A percentile compares a stretch with the other conserved stretches of the same genome.
Conservation (phyloP, 257 asterid species). For the Misopates orontium region DNA sequence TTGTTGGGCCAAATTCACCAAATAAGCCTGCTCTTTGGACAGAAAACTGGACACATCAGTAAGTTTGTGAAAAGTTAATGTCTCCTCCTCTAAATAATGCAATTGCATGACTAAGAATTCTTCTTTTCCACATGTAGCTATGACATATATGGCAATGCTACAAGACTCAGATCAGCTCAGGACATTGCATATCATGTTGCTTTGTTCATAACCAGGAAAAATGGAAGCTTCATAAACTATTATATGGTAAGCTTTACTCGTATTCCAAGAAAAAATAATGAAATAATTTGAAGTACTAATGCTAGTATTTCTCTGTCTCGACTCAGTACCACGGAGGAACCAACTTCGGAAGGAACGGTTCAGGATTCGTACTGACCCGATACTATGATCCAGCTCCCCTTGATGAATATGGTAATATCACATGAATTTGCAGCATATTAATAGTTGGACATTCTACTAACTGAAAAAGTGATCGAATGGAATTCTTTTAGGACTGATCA, state of each 20-base stretch:
- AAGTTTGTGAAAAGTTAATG: slow-evolving; percentile 29
- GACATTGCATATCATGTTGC: slow-evolving; percentile 76
- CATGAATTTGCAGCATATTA: neutral
- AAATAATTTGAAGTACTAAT: too few species aligned
- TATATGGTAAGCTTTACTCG: slow-evolving; percentile 65
- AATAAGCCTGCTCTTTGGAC: slow-evolving; percentile 93
- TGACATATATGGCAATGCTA: slow-evolving; percentile 60
- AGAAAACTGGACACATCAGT: slow-evolving; percentile 95
- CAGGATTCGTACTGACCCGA: slow-evolving; percentile 52
- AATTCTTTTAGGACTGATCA: slow-evolving; percentile 56
- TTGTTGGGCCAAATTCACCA: slow-evolving; percentile 87
- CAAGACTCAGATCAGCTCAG: slow-evolving; percentile 52
- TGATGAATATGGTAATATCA: slow-evolving; percentile 75
- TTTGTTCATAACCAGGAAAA: slow-evolving; percentile 68
- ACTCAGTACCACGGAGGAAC: slow-evolving; percentile 86
- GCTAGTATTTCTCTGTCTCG: too few species aligned
- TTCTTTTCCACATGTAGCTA: slow-evolving; percentile 37
- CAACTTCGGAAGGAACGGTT: slow-evolving; percentile 69
- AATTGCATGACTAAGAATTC: neutral
- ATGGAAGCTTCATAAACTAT: slow-evolving; percentile 86
- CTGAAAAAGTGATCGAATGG: neutral
- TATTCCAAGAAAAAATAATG: neutral
- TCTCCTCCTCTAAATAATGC: neutral
- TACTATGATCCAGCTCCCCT: slow-evolving; percentile 84
- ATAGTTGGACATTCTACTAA: neutral